Evolutionary conservation across 106 monocot species (phyloP).

Genomic region (Dendrobium catenatum): DNA sequence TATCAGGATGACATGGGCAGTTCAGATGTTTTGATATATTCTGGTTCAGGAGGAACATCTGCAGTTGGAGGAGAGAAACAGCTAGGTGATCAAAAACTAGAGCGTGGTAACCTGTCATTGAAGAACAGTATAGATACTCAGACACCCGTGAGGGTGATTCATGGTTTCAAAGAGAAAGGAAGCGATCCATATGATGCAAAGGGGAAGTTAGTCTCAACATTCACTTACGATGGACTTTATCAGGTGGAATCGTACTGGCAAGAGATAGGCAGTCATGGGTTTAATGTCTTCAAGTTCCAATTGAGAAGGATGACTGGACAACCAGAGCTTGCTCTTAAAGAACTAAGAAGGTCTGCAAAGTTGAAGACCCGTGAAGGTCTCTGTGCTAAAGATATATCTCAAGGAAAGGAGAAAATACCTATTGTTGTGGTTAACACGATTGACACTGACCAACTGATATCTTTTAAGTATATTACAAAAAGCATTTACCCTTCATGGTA

Average conservation of each 20-base stretch:
- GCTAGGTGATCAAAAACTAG: constrained; percentile 79
- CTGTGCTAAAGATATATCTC: constrained; percentile 67
- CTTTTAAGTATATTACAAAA: constrained; percentile 65
- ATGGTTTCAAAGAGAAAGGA: constrained; percentile 53
- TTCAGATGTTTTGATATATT: constrained; percentile 81
- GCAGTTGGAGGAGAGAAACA: constrained; percentile 26
- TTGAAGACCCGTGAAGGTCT: constrained; percentile 49
- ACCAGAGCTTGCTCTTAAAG: constrained; percentile 66
- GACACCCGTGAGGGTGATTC: constrained; percentile 77
- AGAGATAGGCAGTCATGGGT: constrained; percentile 39
- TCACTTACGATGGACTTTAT: constrained; percentile 86
- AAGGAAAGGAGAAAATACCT: constrained; percentile 61
- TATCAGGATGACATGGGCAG: constrained; percentile 64
- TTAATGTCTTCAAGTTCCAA: constrained; percentile 53
- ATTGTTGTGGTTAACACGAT: constrained; percentile 72
- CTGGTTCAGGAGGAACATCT: constrained; percentile 82
- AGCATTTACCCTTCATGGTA: constrained; percentile 57
- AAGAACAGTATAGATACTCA: constrained; percentile 69
- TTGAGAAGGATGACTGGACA: constrained; percentile 74
- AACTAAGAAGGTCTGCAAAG: constrained; percentile 43
- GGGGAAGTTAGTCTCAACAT: constrained; percentile 47
- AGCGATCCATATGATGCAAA: constrained; percentile 29
- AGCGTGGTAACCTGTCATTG: constrained; percentile 75
- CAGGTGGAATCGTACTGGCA: constrained; percentile 56
- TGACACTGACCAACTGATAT: constrained; percentile 44